phyloP scores from a whole-genome alignment of 257 asterid species.

The Misopates orontium region DNA sequence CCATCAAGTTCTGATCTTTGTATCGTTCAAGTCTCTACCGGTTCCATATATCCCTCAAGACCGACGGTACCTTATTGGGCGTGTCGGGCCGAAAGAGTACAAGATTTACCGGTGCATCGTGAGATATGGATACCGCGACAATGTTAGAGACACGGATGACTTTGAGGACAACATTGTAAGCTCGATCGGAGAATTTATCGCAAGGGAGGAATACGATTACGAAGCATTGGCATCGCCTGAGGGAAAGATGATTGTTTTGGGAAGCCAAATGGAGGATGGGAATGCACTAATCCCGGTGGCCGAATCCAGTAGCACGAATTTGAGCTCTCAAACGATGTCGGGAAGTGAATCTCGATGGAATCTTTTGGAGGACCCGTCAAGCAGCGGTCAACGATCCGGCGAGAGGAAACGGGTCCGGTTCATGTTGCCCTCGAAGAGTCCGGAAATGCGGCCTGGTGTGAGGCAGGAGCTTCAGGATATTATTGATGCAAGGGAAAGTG shows the following conservation, averaged over 20 bases:
- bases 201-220: conserved; percentile 53
- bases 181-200: conserved; percentile 75
- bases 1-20: conserved; percentile 76
- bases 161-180: conserved; percentile 82
- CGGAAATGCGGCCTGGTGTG: conserved; percentile 47
- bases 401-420: conserved; percentile 62
- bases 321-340: neutral
- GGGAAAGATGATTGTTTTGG: conserved; percentile 68
- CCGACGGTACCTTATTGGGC: conserved; percentile 67
- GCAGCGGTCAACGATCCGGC: conserved; percentile 23
- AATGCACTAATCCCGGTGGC: conserved; percentile 51
- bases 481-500: conserved; percentile 80
- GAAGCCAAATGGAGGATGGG: conserved; percentile 49
- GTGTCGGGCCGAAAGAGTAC: conserved; percentile 79
- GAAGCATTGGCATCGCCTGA: conserved; percentile 57
- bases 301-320: conserved; percentile 24
- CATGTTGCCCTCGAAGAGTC: conserved; percentile 59
- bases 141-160: conserved; percentile 59
- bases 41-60: conserved; percentile 61
- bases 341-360: conserved; percentile 34
- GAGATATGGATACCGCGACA: conserved; percentile 72
- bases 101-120: conserved; percentile 76
- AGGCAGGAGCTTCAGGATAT: conserved; percentile 72
- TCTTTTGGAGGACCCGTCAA: conserved; percentile 31
- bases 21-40: conserved; percentile 74